Evolutionary conservation across 352 stramenopile genomes (phyloP).

Genomic region (Phytopythium cucurbitacearum): DNA sequence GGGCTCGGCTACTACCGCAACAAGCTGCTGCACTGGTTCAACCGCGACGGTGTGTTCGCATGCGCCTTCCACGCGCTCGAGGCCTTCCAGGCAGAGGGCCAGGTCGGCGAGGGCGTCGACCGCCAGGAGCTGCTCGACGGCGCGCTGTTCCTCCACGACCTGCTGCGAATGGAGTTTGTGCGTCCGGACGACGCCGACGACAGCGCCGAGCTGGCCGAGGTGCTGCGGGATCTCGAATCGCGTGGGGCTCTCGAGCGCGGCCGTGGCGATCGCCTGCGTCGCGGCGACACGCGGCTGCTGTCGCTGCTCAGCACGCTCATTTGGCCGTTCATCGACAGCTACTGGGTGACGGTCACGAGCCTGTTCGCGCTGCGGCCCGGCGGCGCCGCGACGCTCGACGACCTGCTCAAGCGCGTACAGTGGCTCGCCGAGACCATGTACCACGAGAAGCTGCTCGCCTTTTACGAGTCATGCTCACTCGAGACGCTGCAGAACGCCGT

Average conservation of each 20-base stretch:
- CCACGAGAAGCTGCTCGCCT: conserved; percentile 79
- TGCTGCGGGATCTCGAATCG: conserved; percentile 36
- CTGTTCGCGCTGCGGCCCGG: conserved; percentile 53
- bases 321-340: conserved; percentile 88
- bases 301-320: conserved; percentile 68
- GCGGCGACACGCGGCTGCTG: conserved; percentile 31
- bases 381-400: conserved; percentile 43
- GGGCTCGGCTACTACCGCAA: conserved; percentile 85
- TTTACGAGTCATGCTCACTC: conserved; percentile 84
- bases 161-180: conserved; percentile 80
- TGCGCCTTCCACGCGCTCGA: conserved; percentile 71
- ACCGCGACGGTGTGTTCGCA: conserved; percentile 68
- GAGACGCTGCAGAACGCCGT: conserved; percentile 83
- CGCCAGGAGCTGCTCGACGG: conserved; percentile 51
- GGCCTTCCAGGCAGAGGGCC: conserved; percentile 23
- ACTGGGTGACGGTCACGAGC: conserved; percentile 78
- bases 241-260: conserved; percentile 25
- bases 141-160: conserved; percentile 68
- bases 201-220: conserved; percentile 28
- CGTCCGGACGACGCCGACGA: conserved; percentile 56
- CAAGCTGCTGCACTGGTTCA: conserved; percentile 86
- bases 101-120: conserved; percentile 21
- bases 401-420: conserved; percentile 76
- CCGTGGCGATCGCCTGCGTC: conserved; percentile 8
- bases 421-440: conserved; percentile 87